These are phyloP conservation scores for Annulohypoxylon truncatum DNA, from an alignment of 2,329 filamentous ascomycete genomes.

Conservation along the genomic window DNA sequence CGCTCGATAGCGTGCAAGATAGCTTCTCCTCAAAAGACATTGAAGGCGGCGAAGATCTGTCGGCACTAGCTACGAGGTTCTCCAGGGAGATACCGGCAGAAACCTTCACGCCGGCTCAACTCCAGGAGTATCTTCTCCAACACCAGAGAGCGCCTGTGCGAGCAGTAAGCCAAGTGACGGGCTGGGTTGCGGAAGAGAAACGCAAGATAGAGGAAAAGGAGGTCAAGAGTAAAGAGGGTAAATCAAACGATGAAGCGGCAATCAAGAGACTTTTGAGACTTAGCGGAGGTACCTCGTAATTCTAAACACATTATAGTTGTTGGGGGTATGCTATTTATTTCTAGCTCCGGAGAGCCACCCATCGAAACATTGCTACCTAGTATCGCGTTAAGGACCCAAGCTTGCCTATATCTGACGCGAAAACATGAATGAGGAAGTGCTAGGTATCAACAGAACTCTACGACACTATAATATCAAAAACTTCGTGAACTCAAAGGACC, in stretches of 20 bases:
- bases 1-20: neutral
- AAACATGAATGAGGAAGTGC: no score
- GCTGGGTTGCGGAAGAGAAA: constrained; percentile 6
- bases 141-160: constrained; percentile 40
- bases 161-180: neutral
- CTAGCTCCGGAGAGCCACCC: no score
- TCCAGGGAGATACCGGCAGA: constrained; percentile 62
- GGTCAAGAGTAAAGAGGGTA: neutral
- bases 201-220: neutral
- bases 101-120: constrained; percentile 61
- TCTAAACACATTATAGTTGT: neutral
- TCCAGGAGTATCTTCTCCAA: constrained; percentile 62
- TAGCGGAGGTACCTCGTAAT: neutral
- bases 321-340: neutral
- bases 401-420: no score
- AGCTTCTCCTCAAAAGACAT: neutral
- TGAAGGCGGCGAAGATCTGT: constrained; percentile 16
- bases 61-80: constrained; percentile 54
- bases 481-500: no score
- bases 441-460: no score
- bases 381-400: no score
- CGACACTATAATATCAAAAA: no score
- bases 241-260: neutral
- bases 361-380: no score
- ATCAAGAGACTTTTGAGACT: neutral